phyloP scores from a whole-genome alignment of 2,329 filamentous ascomycete genomes.

The Akanthomyces muscarius region DNA sequence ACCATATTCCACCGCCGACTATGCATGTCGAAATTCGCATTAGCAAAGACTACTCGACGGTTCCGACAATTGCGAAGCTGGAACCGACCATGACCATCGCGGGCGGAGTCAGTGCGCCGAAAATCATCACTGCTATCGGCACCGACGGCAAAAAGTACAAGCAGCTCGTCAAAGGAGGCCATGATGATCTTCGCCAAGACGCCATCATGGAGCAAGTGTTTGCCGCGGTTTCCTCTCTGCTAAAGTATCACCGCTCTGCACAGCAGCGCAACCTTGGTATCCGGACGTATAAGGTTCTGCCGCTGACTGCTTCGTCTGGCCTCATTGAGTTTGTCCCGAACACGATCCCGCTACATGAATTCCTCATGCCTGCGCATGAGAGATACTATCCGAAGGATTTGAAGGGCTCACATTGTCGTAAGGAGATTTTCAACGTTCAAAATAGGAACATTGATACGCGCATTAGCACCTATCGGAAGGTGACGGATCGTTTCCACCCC shows the following conservation, averaged over 20 bases:
- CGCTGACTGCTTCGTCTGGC: constrained; percentile 77
- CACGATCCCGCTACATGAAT: constrained; percentile 88
- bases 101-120: constrained; percentile 85
- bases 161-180: constrained; percentile 91
- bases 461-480: constrained; percentile 69
- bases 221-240: constrained; percentile 84
- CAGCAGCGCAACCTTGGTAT: constrained; percentile 86
- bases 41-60: constrained; percentile 68
- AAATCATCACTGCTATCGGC: constrained; percentile 79
- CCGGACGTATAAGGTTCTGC: constrained; percentile 94
- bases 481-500: constrained; percentile 79
- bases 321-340: constrained; percentile 97
- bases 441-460: constrained; percentile 65
- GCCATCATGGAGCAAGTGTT: constrained; percentile 99
- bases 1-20: constrained; percentile 80
- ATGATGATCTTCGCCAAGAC: constrained; percentile 94
- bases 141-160: constrained; percentile 78
- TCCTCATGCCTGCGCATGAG: constrained; percentile 84
- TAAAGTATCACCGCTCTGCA: constrained; percentile 81
- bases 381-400: constrained; percentile 81
- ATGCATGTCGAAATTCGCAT: constrained; percentile 74
- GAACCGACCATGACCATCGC: constrained; percentile 78
- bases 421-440: constrained; percentile 72
- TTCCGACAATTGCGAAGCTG: constrained; percentile 72
- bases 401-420: constrained; percentile 71